These are phyloP conservation scores for Syncephalastrum contaminatum DNA, from an alignment of 371 early-diverging fungal genomes.

Conservation along the genomic window DNA sequence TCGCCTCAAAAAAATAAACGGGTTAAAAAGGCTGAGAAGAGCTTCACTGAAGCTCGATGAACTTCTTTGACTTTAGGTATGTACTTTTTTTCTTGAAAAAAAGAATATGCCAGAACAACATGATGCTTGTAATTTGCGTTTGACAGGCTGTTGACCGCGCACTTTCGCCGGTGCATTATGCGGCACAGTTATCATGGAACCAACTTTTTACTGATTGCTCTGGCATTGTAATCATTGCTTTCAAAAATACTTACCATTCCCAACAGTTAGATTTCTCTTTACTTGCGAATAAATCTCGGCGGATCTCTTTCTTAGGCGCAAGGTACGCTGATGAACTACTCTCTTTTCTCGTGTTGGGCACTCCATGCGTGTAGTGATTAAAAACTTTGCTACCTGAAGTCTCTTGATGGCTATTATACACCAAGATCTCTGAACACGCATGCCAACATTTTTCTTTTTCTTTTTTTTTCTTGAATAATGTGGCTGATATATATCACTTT, in stretches of 20 bases:
- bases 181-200: slow-evolving; percentile 27
- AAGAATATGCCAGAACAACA: slow-evolving; percentile 7
- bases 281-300: no score
- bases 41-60: no score
- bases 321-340: no score
- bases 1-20: no score
- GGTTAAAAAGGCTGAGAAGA: no score
- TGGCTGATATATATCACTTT: not conserved
- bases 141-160: slow-evolving; percentile 28
- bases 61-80: slow-evolving; percentile 1
- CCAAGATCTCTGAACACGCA: slow-evolving; percentile 8
- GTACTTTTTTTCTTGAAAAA: not conserved
- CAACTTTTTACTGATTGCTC: slow-evolving; percentile 18
- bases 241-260: not conserved
- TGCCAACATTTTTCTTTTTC: not conserved
- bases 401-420: slow-evolving; percentile 4
- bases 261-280: no score
- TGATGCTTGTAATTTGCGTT: slow-evolving; percentile 46
- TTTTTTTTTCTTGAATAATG: not conserved
- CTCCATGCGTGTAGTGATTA: slow-evolving; percentile 4
- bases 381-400: slow-evolving; percentile 2
- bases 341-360: not conserved
- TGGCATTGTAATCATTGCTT: slow-evolving; percentile 1
- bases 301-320: no score
- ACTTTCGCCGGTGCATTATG: slow-evolving; percentile 40